Base-by-base conservation (phyloP, 1,139 yeast genomes). In the Zygosaccharomyces sapae region DNA sequence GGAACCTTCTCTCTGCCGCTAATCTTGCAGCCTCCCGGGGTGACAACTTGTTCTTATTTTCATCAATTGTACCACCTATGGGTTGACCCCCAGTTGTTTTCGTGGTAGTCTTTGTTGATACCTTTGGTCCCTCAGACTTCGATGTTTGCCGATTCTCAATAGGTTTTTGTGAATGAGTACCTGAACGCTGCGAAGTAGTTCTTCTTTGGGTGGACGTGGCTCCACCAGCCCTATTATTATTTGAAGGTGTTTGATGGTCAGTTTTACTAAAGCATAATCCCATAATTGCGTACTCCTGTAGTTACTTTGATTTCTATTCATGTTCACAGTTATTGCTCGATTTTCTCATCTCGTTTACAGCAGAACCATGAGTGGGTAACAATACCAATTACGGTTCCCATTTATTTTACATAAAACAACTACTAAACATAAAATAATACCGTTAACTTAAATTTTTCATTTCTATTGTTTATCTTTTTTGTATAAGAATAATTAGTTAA, bases 11-110 rank as follows among this genome's bases (percentile, higher is more conserved):
- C 38, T 64, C 67, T 3, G 68, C 67, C 2, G 68, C 68, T 16
- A 55, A 33, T 37, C 62, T 53, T 4, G 68, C 67, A 5, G 67
- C 68, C 34, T 61, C 66, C 22, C 50, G 47, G 1, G 67, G 64
- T 8, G 65, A 47, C 10, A 58, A 22, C 8, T 51, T 47, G 3
- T 37, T 39, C 27, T 40, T 48, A 12, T 20, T 34, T n/a, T 40
- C 47, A 35, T 38, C 48, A 5, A 12, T 27, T 5, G 33, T 38
- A 4, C 35, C 50, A 18, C 43, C 35, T 3, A 44, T 38, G 16
- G 41, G 39, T 19, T 44, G 34, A 5, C 46, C 50, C 10, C 24
- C 29, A 18, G 40, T 31, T 12, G 13, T 25, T n/a, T 37, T 24
- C 3, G 25, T 3, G 5, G 38, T 42, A 12, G 39, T 13, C 31